These are phyloP conservation scores for Gonapodya prolifera DNA, from an alignment of 192 early-diverging fungal species.

Conservation along the genomic window DNA sequence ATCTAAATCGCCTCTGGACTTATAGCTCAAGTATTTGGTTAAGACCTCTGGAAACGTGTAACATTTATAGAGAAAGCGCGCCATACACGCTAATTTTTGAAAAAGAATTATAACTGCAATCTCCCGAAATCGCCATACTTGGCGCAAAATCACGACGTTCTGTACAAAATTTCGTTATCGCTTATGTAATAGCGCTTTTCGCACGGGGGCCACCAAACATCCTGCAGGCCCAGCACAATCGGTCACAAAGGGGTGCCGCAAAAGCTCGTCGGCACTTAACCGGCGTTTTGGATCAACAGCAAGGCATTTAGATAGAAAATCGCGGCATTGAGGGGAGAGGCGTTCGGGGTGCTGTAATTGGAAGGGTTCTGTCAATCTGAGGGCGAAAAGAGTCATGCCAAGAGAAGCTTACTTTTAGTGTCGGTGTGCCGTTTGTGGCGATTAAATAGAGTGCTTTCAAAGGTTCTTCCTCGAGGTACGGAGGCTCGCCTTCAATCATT, in stretches of 20 bases:
- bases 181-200: background rate
- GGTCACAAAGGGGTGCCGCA: conserved; percentile 15
- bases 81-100: conserved; percentile 1
- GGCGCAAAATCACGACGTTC: background rate
- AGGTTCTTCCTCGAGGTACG: conserved; percentile 89
- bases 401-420: conserved; percentile 19
- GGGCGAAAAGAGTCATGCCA: background rate
- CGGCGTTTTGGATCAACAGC: conserved; percentile 78
- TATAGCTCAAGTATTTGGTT: background rate
- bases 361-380: background rate
- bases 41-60: background rate
- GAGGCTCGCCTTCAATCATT: conserved; percentile 95
- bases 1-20: background rate
- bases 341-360: conserved; percentile 60
- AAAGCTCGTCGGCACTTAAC: conserved; percentile 59
- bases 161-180: background rate
- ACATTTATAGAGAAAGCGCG: background rate
- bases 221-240: background rate
- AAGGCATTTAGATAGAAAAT: conserved; percentile 75
- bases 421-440: conserved; percentile 91
- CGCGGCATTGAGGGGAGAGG: conserved; percentile 62
- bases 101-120: background rate
- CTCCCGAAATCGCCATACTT: background rate
- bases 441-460: conserved; percentile 91
- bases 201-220: background rate